phyloP scores from a whole-genome alignment of 2,329 filamentous ascomycete genomes.

The Diaporthe sp. region DNA sequence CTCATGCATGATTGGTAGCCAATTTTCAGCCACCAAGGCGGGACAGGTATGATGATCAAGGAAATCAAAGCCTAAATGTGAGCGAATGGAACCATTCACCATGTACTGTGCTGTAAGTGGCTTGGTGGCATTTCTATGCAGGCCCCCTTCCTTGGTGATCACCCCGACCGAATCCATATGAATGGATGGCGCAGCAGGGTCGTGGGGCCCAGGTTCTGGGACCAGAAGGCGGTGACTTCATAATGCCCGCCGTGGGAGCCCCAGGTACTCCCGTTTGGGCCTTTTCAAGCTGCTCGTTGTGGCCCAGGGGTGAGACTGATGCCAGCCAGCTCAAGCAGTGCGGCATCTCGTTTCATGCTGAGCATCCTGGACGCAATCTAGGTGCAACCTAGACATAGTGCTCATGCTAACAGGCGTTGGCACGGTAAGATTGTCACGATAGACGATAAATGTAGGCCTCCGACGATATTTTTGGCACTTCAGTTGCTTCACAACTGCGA shows the following conservation, averaged over 20 bases:
- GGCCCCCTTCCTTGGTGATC: constrained; percentile 16
- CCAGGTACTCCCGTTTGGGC: constrained; percentile 3
- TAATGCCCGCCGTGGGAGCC: neutral
- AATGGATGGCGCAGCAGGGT: constrained; percentile 28
- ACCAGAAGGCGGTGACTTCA: constrained; percentile 25
- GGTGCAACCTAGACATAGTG: neutral
- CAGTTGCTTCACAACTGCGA: neutral
- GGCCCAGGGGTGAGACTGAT: constrained; percentile 11
- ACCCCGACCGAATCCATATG: constrained; percentile 1
- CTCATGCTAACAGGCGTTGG: constrained; percentile 4
- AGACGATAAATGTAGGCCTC: neutral
- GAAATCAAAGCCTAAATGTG: constrained; percentile 31
- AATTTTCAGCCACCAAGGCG: neutral
- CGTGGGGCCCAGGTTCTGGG: constrained; percentile 5
- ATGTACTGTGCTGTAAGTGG: constrained; percentile 1
- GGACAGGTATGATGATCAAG: constrained; percentile 27
- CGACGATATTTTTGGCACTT: neutral
- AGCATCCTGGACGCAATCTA: neutral
- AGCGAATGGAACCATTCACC: constrained; percentile 20
- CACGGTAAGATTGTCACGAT: neutral
- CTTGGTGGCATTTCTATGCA: neutral
- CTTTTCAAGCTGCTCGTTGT: neutral
- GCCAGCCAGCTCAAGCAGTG: constrained; percentile 12
- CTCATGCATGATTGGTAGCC: constrained; percentile 16
- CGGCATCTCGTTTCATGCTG: constrained; percentile 3